A percentile compares a stretch with the other conserved stretches of the same genome.
Evolutionary conservation across 2,329 filamentous ascomycete species (phyloP).

Genomic region (Onygenales sp.): DNA sequence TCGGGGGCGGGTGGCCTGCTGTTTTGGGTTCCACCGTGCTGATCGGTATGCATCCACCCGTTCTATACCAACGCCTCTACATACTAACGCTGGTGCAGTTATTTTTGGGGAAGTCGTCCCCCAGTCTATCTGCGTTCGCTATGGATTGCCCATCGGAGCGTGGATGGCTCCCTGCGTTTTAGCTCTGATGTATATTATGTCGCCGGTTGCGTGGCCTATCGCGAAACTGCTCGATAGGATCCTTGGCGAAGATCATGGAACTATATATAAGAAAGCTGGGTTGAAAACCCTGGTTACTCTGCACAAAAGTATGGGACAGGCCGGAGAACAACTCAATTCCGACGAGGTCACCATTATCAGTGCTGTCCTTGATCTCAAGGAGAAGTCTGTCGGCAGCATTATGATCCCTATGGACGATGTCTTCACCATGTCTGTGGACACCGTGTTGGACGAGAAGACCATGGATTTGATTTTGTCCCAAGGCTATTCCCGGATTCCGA

Average conservation of each 20-base stretch:
- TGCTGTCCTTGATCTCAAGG: conserved; percentile 89
- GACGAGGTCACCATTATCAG: conserved; percentile 99
- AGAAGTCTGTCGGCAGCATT: conserved; percentile 86
- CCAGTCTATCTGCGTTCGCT: conserved; percentile 92
- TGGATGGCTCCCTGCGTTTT: conserved; percentile 87
- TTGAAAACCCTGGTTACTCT: conserved; percentile 92
- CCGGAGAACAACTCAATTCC: conserved; percentile 79
- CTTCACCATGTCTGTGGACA: conserved; percentile 93
- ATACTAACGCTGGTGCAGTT: conserved; percentile 45
- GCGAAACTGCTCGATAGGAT: conserved; percentile 91
- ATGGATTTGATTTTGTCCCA: conserved; percentile 91
- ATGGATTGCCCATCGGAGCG: conserved; percentile 87
- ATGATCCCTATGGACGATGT: conserved; percentile 99
- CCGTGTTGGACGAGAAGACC: conserved; percentile 80
- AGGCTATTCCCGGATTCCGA: conserved; percentile 92
- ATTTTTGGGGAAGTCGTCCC: conserved; percentile 97
- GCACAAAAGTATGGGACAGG: conserved; percentile 72
- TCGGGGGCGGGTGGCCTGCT: conserved; percentile 90
- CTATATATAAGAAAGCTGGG: conserved; percentile 95
- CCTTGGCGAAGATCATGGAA: conserved; percentile 89
- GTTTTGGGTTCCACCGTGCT: conserved; percentile 86
- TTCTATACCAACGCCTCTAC: not conserved
- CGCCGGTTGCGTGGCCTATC: conserved; percentile 85
- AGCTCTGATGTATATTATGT: conserved; percentile 81
- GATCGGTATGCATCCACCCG: conserved; percentile 57